phyloP scores from a whole-genome alignment of 2,329 filamentous ascomycete species.

The Aspergillus candidus region DNA sequence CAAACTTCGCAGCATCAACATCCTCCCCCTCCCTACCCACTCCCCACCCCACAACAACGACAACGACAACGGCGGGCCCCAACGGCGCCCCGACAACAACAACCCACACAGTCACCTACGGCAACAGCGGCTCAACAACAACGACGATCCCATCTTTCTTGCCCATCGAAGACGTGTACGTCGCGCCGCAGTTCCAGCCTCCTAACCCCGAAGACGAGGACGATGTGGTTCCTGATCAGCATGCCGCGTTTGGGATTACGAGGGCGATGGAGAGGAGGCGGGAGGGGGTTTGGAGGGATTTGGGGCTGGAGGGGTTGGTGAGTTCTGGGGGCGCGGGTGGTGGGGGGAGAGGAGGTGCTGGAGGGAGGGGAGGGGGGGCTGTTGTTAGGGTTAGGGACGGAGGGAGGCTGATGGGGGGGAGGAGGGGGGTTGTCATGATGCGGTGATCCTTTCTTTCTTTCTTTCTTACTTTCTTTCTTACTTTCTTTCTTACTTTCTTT shows the following conservation, averaged over 20 bases:
- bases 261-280: slow-evolving; percentile 52
- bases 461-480: too few relatives aligned
- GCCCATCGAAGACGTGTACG: slow-evolving; percentile 56
- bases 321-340: slow-evolving; percentile 14
- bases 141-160: slow-evolving; percentile 38
- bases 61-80: slow-evolving; percentile 6
- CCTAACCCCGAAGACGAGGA: slow-evolving; percentile 62
- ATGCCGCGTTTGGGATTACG: slow-evolving; percentile 61
- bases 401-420: slow-evolving; percentile 35
- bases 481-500: too few relatives aligned
- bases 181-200: slow-evolving; percentile 56
- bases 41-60: slow-evolving; percentile 4
- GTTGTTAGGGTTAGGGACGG: slow-evolving; percentile 21
- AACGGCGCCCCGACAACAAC: slow-evolving; percentile 8
- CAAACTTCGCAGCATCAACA: too few relatives aligned
- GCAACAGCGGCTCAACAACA: slow-evolving; percentile 26
- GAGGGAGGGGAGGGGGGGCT: slow-evolving; percentile 6
- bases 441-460: slow-evolving; percentile 18
- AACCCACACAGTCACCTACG: slow-evolving; percentile 21
- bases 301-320: slow-evolving; percentile 29
- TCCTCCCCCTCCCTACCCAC: too few relatives aligned
- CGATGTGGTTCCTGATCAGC: slow-evolving; percentile 61
- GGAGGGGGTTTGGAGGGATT: slow-evolving; percentile 54
- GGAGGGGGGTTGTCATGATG: slow-evolving; percentile 30
- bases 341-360: slow-evolving; percentile 11